A percentile compares a stretch with the other conserved stretches of the same genome.
phyloP scores from a whole-genome alignment of 805 yeast species.

The Cyberlindnera maritima region DNA sequence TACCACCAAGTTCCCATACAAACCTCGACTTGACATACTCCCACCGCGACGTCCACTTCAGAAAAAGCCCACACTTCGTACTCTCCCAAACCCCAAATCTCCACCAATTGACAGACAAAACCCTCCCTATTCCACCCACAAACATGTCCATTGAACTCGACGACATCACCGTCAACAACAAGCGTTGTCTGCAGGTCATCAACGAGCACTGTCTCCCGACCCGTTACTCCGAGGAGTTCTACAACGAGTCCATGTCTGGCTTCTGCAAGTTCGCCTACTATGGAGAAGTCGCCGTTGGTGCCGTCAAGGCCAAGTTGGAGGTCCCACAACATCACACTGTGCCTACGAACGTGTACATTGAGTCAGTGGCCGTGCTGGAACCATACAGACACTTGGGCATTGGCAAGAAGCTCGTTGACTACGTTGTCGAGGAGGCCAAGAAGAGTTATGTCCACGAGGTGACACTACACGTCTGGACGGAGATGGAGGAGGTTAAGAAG shows the following conservation, averaged over 20 bases:
- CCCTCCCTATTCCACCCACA: no score
- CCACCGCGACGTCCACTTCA: background rate
- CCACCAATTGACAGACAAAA: background rate
- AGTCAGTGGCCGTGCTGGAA: conserved; percentile 63
- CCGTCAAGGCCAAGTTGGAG: conserved; percentile 54
- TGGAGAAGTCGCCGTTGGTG: conserved; percentile 81
- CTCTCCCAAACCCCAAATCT: background rate
- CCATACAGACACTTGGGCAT: conserved; percentile 62
- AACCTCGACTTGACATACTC: background rate
- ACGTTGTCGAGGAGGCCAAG: conserved; percentile 55
- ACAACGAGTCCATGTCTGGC: conserved; percentile 47
- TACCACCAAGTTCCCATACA: background rate
- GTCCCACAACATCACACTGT: conserved; percentile 41
- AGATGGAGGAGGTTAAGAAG: conserved; percentile 38
- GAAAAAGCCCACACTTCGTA: background rate
- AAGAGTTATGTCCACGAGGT: conserved; percentile 51
- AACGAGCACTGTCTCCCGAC: conserved; percentile 52
- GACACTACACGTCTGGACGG: conserved; percentile 50
- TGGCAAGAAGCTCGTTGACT: conserved; percentile 56
- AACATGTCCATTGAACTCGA: conserved; percentile 43
- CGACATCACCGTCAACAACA: conserved; percentile 57
- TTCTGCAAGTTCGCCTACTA: conserved; percentile 58
- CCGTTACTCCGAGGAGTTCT: conserved; percentile 50
- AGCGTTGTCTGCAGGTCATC: conserved; percentile 57
- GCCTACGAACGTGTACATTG: conserved; percentile 60